phyloP scores from a whole-genome alignment of 108 stramenopile genomes.

The Licmophora abbreviata region DNA sequence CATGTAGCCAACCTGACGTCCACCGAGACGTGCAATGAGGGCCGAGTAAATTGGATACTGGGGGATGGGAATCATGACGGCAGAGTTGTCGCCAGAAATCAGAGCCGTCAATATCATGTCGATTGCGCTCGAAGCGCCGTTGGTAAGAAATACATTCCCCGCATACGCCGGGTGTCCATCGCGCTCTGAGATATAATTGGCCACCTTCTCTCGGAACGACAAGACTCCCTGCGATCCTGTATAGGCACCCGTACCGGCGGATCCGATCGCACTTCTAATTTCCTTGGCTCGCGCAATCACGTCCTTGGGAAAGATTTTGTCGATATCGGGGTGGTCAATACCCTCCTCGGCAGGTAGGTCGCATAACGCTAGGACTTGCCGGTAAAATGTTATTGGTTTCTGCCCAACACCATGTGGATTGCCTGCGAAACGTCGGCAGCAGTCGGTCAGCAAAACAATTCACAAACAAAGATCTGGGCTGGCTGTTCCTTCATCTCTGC shows the following conservation, averaged over 20 bases:
- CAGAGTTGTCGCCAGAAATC: constrained; percentile 48
- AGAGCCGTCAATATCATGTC: constrained; percentile 70
- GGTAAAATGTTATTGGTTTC: constrained; percentile 73
- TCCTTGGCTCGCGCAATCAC: constrained; percentile 62
- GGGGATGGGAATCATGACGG: constrained; percentile 93
- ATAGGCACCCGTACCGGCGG: constrained; percentile 80
- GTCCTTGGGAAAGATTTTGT: constrained; percentile 51
- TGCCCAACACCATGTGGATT: constrained; percentile 96
- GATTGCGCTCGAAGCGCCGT: constrained; percentile 91
- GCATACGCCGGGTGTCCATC: constrained; percentile 61
- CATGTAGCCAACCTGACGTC: constrained; percentile 82
- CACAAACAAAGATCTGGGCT: too few relatives aligned
- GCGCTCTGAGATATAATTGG: constrained; percentile 70
- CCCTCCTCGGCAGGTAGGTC: constrained; percentile 67
- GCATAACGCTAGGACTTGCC: constrained; percentile 86
- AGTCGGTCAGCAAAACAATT: too few relatives aligned
- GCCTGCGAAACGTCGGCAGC: too few relatives aligned
- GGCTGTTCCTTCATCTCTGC: too few relatives aligned
- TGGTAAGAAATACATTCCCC: constrained; percentile 89
- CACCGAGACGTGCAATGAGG: constrained; percentile 72
- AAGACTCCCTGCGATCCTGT: constrained; percentile 77
- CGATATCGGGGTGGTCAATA: constrained; percentile 43
- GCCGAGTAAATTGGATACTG: constrained; percentile 98
- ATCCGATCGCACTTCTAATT: constrained; percentile 47
- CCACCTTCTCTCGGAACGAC: constrained; percentile 73